Evolutionary conservation across 2,329 filamentous ascomycete species (phyloP).

Genomic region (Stagonosporopsis cucurbitacearum): DNA sequence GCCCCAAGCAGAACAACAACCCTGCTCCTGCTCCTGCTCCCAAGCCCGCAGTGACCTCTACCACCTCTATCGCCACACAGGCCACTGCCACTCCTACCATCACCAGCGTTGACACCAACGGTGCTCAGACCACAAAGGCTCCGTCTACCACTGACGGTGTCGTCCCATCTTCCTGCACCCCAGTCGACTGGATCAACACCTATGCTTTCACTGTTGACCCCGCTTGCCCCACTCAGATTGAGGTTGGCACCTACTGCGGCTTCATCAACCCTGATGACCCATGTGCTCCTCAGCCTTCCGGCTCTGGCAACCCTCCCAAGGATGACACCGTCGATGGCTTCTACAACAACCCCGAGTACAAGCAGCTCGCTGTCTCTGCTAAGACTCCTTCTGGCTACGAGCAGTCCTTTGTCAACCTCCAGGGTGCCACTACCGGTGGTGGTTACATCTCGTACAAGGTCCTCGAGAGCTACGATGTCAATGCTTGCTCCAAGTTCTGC

Average conservation of each 20-base stretch:
- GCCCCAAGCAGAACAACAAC: slow-evolving; percentile 1
- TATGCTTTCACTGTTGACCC: slow-evolving; percentile 29
- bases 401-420: slow-evolving; percentile 29
- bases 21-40: background rate
- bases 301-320: slow-evolving; percentile 25
- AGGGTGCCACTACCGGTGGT: slow-evolving; percentile 25
- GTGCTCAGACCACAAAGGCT: slow-evolving; percentile 17
- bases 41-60: background rate
- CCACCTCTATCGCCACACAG: background rate
- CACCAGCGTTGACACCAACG: slow-evolving; percentile 2
- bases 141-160: slow-evolving; percentile 26
- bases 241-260: slow-evolving; percentile 35
- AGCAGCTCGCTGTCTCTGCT: slow-evolving; percentile 31
- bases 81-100: slow-evolving; percentile 2
- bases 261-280: slow-evolving; percentile 38
- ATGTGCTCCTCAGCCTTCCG: slow-evolving; percentile 36
- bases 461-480: slow-evolving; percentile 32
- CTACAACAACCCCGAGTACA: slow-evolving; percentile 31
- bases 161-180: slow-evolving; percentile 28
- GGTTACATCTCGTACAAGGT: slow-evolving; percentile 34
- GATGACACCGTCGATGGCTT: slow-evolving; percentile 36
- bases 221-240: slow-evolving; percentile 31
- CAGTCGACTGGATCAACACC: slow-evolving; percentile 32
- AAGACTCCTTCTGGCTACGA: slow-evolving; percentile 28
- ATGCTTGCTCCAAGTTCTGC: slow-evolving; percentile 27